Base-by-base conservation (phyloP, 1,139 yeast genomes). In the Kodamaea alishanica region DNA sequence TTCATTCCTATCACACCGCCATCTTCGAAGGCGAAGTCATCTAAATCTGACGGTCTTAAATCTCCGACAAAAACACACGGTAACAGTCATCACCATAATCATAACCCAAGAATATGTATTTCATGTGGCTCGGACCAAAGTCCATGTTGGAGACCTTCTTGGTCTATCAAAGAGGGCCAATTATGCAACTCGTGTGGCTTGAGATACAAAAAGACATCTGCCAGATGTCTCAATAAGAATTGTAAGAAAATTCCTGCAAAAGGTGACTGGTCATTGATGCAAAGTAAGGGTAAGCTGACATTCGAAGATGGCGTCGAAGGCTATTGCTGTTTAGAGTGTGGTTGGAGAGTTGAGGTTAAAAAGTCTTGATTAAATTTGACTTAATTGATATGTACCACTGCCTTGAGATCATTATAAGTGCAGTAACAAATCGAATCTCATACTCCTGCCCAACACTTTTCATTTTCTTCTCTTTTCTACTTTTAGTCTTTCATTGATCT, bases 71-170 rank as follows among this genome's bases (percentile, higher is more conserved):
- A 55, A 41, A 52, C 48, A 34, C 65, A 60, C 38, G 20, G 20
- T 15, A 15, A 15, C 20, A 15, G 20, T 15, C 20, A 15, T 15
- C 62, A 64, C 32, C 55, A 52, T 34, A 54, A 50, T 39, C 62
- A 58, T 37, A 63, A 63, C 33, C 56, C 63, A 30, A 71, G 90
- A 51, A 75, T 77, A 42, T 92, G 98, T 60, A 82, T 92, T 26
- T 87, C 97, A 5, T 92, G 98, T 64, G 89, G 90, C 8, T 81
- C 94, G 1, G 86, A 83, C 47, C 95, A 85, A 51, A 86, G 96
- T 8, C 98, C 98, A 8, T 92, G 98, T 62, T 92, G 98, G 98
- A 78, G 98, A 58, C 98, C 98, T 2, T 84, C 95, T 6, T 92
- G 98, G 98, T 81, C 94, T 3, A 67, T 73, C 34, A 75, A 81